These are phyloP conservation scores for Talaromyces sp. DNA, from an alignment of 2,329 filamentous ascomycete species.

Conservation along the genomic window DNA sequence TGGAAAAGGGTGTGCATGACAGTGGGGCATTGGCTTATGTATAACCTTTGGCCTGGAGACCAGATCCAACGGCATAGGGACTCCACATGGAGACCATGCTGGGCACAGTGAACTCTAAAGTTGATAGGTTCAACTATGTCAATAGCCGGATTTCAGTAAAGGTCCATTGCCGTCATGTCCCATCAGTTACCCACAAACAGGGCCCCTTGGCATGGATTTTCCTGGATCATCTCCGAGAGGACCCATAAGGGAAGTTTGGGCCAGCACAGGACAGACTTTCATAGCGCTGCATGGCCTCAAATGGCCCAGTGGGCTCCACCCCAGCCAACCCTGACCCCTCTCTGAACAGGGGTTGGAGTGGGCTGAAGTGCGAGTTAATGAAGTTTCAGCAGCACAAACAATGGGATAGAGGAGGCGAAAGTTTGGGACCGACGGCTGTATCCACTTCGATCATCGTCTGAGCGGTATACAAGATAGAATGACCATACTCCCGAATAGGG, in stretches of 20 bases:
- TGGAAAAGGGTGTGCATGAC: conserved; percentile 1
- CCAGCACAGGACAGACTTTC: conserved; percentile 10
- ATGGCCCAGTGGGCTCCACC: conserved; percentile 8
- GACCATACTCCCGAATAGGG: not conserved
- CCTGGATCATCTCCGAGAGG: conserved; percentile 13
- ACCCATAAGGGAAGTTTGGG: not conserved
- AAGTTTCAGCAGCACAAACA: conserved; percentile 5
- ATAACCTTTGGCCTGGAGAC: conserved; percentile 8
- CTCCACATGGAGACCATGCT: conserved; percentile 4
- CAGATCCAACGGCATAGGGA: conserved; percentile 7
- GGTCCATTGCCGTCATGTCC: not conserved
- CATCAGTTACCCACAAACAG: conserved; percentile 1
- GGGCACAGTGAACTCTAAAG: conserved; percentile 15
- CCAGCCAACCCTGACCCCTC: conserved; percentile 9
- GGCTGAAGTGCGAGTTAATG: not conserved
- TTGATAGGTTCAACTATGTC: conserved; percentile 7
- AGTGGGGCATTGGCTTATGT: conserved; percentile 10
- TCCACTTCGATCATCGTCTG: conserved; percentile 12
- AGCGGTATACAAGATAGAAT: not conserved
- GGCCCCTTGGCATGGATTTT: not conserved
- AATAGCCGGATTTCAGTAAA: not conserved
- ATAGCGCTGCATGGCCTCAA: conserved; percentile 3
- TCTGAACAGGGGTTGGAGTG: conserved; percentile 6
- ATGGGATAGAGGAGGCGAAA: conserved; percentile 1
- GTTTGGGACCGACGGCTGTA: conserved; percentile 14